These are phyloP conservation scores for Volvox carteri DNA, from an alignment of 163 green algal genomes.

Conservation along the genomic window DNA sequence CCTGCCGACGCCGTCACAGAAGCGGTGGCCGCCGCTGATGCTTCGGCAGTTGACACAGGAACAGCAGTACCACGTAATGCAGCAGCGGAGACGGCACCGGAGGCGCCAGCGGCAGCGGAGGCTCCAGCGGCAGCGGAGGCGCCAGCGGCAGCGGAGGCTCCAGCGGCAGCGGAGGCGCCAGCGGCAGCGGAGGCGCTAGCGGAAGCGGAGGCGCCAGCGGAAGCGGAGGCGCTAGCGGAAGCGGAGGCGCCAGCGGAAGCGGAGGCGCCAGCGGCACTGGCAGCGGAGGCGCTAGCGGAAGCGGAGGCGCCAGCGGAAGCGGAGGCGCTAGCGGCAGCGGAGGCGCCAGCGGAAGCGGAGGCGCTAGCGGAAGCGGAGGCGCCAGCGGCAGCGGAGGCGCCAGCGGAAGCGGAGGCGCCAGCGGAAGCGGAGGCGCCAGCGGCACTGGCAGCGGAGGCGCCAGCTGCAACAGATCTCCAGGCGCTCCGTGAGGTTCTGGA, in stretches of 20 bases:
- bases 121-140: background rate
- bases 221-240: background rate
- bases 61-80: no score
- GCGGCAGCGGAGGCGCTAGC: no score
- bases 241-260: background rate
- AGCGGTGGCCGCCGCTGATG: background rate
- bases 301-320: background rate
- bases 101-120: no score
- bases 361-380: background rate
- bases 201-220: background rate
- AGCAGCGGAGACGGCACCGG: background rate
- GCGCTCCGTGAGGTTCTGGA: constrained; percentile 27
- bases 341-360: background rate
- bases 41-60: no score
- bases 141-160: no score
- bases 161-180: no score
- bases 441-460: background rate
- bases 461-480: background rate
- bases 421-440: no score
- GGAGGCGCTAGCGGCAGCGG: background rate
- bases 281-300: background rate
- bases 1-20: background rate
- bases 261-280: background rate
- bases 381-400: background rate
- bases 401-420: background rate